Conservation (phyloP, 495 filamentous ascomycete genomes). For the Tuber umbilicatum region DNA sequence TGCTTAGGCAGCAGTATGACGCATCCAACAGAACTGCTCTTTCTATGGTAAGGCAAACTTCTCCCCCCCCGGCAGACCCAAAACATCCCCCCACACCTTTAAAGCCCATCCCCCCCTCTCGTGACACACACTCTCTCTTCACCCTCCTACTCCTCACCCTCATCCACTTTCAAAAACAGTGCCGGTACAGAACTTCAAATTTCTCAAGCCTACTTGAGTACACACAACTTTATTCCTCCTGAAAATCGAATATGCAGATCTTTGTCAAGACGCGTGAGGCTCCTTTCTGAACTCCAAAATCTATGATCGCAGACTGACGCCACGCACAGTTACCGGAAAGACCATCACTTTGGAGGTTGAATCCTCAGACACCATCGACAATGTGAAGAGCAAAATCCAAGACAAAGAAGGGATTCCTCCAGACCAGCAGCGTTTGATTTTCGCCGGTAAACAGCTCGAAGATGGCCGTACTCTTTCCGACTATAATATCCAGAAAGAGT, state of each 20-base stretch:
- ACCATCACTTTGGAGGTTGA: constrained; percentile 61
- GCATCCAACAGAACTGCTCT: background rate
- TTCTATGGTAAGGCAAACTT: background rate
- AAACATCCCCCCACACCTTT: background rate
- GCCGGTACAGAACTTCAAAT: background rate
- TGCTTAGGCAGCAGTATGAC: background rate
- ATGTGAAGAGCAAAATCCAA: constrained; percentile 98
- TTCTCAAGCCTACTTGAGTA: background rate
- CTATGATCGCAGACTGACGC: constrained; percentile 26
- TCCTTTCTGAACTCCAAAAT: background rate
- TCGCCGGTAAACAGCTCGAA: constrained; percentile 96
- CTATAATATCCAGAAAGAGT: constrained; percentile 99
- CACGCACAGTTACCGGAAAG: constrained; percentile 64
- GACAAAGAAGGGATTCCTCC: constrained; percentile 99
- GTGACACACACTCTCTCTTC: background rate
- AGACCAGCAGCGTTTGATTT: constrained; percentile 97
- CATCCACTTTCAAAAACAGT: background rate
- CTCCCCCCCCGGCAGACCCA: background rate
- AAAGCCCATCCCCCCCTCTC: background rate
- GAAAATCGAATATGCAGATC: constrained; percentile 35
- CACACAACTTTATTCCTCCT: background rate
- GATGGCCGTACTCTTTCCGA: constrained; percentile 93
- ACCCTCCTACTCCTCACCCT: background rate
- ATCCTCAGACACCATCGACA: constrained; percentile 96
- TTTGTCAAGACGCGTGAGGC: constrained; percentile 42